phyloP scores from a whole-genome alignment of 164 flowering plant species.

The Umbellularia californica region DNA sequence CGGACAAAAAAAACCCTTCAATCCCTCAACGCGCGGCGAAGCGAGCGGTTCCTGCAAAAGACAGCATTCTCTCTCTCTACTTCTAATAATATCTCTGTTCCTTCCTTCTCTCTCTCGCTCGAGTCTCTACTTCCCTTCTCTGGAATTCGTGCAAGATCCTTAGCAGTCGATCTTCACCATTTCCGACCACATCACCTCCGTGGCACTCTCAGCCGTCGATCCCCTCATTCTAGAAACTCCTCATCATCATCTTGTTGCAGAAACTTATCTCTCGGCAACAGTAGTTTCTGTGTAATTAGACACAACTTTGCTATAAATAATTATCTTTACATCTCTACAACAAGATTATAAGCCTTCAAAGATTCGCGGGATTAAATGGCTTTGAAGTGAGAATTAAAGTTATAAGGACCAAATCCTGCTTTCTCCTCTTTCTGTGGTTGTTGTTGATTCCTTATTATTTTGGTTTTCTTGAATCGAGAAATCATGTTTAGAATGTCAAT shows the following conservation, averaged over 20 bases:
- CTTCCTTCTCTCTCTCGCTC: neutral
- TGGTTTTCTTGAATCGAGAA: neutral
- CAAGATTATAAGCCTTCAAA: neutral
- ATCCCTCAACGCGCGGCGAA: slow-evolving; percentile 4
- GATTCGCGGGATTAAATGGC: neutral
- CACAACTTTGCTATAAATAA: neutral
- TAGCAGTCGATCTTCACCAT: neutral
- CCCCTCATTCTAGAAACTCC: neutral
- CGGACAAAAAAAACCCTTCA: neutral
- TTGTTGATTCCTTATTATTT: neutral
- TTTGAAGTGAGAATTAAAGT: neutral
- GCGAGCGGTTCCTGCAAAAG: neutral
- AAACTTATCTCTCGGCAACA: neutral
- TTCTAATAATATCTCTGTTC: neutral
- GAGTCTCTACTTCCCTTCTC: slow-evolving; percentile 1
- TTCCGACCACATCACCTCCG: neutral
- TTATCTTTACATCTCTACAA: no score
- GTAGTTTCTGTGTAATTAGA: neutral
- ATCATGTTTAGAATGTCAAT: neutral
- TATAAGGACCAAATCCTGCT: neutral
- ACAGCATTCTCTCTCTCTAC: neutral
- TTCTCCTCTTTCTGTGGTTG: no score
- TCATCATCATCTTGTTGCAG: neutral
- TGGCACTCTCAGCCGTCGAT: neutral
- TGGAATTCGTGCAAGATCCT: neutral